These are phyloP conservation scores for Apiospora marii DNA, from an alignment of 2,329 filamentous ascomycete species.

Conservation along the genomic window DNA sequence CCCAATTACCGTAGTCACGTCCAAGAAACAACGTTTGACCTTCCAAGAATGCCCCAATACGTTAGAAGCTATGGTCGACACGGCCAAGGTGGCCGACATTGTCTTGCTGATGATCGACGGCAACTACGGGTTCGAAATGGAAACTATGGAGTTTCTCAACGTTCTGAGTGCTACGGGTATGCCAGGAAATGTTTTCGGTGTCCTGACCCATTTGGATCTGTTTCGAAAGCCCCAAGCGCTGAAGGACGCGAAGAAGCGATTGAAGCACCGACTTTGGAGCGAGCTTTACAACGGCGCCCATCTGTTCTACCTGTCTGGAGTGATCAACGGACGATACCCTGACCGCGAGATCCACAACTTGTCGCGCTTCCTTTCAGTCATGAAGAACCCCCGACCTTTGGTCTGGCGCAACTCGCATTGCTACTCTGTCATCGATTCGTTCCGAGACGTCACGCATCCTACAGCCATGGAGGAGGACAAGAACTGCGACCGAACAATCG, in stretches of 20 bases:
- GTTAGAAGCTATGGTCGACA: constrained; percentile 94
- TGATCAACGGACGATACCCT: constrained; percentile 95
- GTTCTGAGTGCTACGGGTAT: constrained; percentile 93
- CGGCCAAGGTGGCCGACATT: constrained; percentile 97
- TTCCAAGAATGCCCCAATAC: constrained; percentile 98
- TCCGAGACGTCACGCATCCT: constrained; percentile 93
- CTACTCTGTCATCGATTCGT: constrained; percentile 91
- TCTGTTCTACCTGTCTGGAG: constrained; percentile 94
- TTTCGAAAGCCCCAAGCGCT: constrained; percentile 94
- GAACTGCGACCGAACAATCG: constrained; percentile 90
- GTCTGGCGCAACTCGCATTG: constrained; percentile 97
- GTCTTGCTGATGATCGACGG: constrained; percentile 98
- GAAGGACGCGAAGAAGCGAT: constrained; percentile 91
- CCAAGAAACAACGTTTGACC: constrained; percentile 92
- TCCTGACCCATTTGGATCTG: constrained; percentile 93
- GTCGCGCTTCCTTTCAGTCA: constrained; percentile 93
- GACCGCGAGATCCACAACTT: constrained; percentile 97
- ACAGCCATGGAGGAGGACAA: constrained; percentile 87
- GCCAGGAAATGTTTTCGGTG: constrained; percentile 98
- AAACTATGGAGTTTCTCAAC: constrained; percentile 99
- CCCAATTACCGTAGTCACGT: constrained; percentile 94
- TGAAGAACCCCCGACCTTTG: constrained; percentile 98
- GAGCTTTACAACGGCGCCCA: constrained; percentile 97
- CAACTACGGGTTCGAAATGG: constrained; percentile 99
- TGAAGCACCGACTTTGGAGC: constrained; percentile 96